Percentiles rank a stretch among this genome's conserved stretches.
phyloP scores from a whole-genome alignment of 306 rosid species.

The Lathyrus aphaca region DNA sequence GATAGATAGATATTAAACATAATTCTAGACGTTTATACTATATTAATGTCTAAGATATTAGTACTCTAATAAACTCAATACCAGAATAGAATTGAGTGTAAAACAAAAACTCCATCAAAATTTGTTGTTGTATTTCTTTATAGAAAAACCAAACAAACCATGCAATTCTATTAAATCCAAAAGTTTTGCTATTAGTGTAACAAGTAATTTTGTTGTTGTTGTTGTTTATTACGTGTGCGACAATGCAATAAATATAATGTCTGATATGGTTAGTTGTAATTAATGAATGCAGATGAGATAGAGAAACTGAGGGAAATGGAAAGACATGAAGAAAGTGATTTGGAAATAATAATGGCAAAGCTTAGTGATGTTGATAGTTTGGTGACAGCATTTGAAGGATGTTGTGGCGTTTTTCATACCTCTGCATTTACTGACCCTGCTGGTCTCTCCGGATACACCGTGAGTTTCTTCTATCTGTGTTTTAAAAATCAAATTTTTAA shows the following conservation, averaged over 20 bases:
- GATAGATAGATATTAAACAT: too few relatives aligned
- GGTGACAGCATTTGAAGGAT: slow-evolving; percentile 64
- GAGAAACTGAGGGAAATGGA: slow-evolving; percentile 64
- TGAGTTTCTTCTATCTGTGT: slow-evolving; percentile 34
- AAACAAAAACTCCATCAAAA: background rate
- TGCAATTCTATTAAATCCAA: background rate
- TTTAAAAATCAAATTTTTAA: background rate
- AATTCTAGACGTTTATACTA: background rate
- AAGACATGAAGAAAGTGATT: slow-evolving; percentile 12
- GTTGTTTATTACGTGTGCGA: background rate
- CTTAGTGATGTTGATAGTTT: slow-evolving; percentile 55
- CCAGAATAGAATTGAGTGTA: background rate
- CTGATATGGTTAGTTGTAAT: background rate
- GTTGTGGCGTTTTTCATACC: slow-evolving; percentile 86
- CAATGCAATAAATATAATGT: background rate
- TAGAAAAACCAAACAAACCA: background rate
- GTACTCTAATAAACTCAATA: background rate
- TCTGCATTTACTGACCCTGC: slow-evolving; percentile 80
- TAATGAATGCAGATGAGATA: slow-evolving; percentile 60
- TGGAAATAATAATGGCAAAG: slow-evolving; percentile 52
- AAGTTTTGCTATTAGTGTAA: background rate
- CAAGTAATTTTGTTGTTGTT: background rate
- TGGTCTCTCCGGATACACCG: slow-evolving; percentile 92
- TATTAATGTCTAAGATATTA: background rate
- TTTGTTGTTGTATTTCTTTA: background rate